A percentile compares a stretch with the other conserved stretches of the same genome.
Evolutionary conservation across 345 rosid species (phyloP).

Genomic region (Trapa bicornis): DNA sequence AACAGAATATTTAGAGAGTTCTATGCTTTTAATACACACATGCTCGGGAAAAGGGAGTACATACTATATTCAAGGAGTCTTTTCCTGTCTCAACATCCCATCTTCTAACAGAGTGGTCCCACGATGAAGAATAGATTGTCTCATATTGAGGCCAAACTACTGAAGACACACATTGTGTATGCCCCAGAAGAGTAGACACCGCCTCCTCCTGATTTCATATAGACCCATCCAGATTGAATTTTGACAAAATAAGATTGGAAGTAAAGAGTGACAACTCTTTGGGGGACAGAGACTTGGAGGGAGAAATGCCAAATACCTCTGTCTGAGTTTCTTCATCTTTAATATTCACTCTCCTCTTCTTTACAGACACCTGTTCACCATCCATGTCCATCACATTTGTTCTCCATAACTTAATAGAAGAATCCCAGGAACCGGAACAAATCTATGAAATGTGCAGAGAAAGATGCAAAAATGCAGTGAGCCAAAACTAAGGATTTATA

Average conservation of each 20-base stretch:
- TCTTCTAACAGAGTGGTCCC: slow-evolving; percentile 84
- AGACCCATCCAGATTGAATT: background rate
- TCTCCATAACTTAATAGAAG: slow-evolving; percentile 69
- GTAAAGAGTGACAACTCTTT: no score
- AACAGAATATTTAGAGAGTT: background rate
- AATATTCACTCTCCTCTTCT: slow-evolving; percentile 76
- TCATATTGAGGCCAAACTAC: slow-evolving; percentile 64
- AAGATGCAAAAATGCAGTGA: slow-evolving; percentile 6
- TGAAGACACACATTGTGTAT: slow-evolving; percentile 73
- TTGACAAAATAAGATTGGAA: background rate
- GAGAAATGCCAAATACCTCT: slow-evolving; percentile 41
- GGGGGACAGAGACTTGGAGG: no score
- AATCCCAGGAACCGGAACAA: slow-evolving; percentile 98
- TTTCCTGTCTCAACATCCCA: slow-evolving; percentile 91
- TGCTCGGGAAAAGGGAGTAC: slow-evolving; percentile 14
- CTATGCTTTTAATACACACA: background rate
- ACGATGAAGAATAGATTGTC: slow-evolving; percentile 73
- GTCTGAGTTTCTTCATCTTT: slow-evolving; percentile 44
- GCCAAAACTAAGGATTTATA: background rate
- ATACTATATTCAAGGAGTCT: slow-evolving; percentile 54
- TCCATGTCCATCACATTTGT: slow-evolving; percentile 36
- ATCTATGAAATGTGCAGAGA: slow-evolving; percentile 25
- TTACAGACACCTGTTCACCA: slow-evolving; percentile 46
- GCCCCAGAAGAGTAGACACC: slow-evolving; percentile 69
- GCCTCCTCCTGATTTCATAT: slow-evolving; percentile 54